Conservation (phyloP, 1,284 basidiomycete species). For the Ganoderma boninense region DNA sequence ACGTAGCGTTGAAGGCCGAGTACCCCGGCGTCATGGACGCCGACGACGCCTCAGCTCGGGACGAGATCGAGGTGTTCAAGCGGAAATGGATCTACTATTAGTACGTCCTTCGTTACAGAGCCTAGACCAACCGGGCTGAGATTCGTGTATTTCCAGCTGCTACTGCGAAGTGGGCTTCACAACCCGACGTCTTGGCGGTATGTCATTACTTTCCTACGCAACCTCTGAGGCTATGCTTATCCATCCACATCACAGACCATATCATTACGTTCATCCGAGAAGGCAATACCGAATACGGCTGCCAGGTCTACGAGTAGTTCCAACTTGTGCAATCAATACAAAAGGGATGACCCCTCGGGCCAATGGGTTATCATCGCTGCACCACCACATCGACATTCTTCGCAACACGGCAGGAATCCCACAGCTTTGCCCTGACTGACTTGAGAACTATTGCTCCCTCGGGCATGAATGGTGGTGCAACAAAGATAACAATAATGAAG, state of each 20-base stretch:
- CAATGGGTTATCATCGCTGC: not conserved
- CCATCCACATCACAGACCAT: conserved; percentile 52
- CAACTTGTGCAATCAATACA: not conserved
- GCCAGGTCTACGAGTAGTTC: conserved; percentile 44
- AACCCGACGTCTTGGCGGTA: conserved; percentile 72
- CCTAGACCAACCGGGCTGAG: not conserved
- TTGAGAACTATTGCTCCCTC: not conserved
- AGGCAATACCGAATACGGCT: conserved; percentile 60
- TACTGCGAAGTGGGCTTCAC: conserved; percentile 84
- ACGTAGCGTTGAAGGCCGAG: conserved; percentile 60
- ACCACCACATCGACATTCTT: not conserved
- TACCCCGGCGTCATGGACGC: conserved; percentile 62
- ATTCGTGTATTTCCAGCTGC: conserved; percentile 52
- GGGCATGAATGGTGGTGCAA: not conserved
- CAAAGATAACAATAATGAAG: not conserved
- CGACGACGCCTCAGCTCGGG: conserved; percentile 48
- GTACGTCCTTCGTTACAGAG: conserved; percentile 19
- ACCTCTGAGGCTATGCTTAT: not conserved
- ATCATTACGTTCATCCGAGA: conserved; percentile 69
- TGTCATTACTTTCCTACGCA: conserved; percentile 27
- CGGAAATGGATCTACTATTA: conserved; percentile 83
- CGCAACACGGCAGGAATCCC: not conserved
- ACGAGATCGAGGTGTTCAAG: conserved; percentile 80
- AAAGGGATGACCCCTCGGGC: not conserved
- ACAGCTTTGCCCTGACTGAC: not conserved